Evolutionary conservation across 108 stramenopile genomes (phyloP), one percentile per base, ranked within the genome.

Genomic region (Schizochytrium sp.): DNA sequence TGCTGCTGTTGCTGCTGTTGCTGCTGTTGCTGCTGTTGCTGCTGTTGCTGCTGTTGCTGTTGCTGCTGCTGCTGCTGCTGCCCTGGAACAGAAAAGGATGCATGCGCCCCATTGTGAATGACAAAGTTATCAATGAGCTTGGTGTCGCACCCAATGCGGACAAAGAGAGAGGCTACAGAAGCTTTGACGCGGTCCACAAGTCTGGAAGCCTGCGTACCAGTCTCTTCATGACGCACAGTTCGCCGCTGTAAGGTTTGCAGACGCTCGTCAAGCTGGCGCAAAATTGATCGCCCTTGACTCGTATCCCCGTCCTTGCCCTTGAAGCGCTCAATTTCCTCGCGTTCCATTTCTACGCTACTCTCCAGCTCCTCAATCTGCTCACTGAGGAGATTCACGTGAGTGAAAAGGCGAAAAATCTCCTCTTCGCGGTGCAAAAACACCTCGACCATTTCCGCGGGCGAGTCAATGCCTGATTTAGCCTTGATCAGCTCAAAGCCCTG

Each of bases 91-190:
- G 12, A 8, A 12, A 53, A 25, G 6, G 48, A 23, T 6, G 45
- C 76, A 45, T 47, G 76, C n/a, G 51, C n/a, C 48, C 76, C 76
- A 18, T 12, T 53, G n/a, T 83, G 45, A 6, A 12, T 45, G 25
- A 83, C 76, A 23, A 83, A 83, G 76, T 83, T 53, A 10, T 83
- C 76, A 4, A 83, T 83, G 23, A 83, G 28, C 51, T 83, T 83
- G n/a, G 76, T 83, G 51, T 83, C 76, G 28, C 76, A 83, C 19
- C 76, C 76, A 45, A 83, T 83, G 51, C 76, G 76, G 28, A 83
- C 76, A 83, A 83, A 83, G 25, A 83, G 44, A 14, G 76, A 83
- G 18, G 76, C 76, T 16, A 83, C 76, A 55, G 76, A 83, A 45
- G 76, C 45, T 45, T 83, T 83, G 45, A 83, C 76, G 3, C n/a